Base-by-base conservation (phyloP, 352 stramenopile species). In the Globisporangium polare region DNA sequence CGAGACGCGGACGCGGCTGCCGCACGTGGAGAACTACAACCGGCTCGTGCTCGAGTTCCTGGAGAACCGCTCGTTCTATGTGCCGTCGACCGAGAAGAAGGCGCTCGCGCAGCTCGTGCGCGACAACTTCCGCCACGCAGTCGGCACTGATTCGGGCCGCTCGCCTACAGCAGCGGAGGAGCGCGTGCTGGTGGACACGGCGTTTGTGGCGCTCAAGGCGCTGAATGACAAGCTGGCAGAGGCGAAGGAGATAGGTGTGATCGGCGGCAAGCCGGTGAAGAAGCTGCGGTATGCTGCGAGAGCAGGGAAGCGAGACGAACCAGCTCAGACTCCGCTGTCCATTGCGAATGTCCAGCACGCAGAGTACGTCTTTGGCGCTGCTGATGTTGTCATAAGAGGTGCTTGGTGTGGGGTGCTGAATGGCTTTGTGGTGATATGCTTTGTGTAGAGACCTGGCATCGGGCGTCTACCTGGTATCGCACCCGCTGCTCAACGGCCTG, bases 401-500 rank as follows among this genome's bases (percentile, higher is more conserved):
- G n/a, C 4, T 3, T 56, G n/a, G 15, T 17, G 2, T 17, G 17
- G 5, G 31, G 18, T 41, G 17, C 4, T 35, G 26, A 9, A 0
- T 43, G 12, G 26, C 7, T 41, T 10, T 51, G 27, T 63, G 39
- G 22, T 53, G 20, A n/a, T 18, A 20, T 60, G 18, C 13, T 41
- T 41, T 58, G 8, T 58, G 22, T 46, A 88, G 74, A 51, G 66
- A 68, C 33, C 60, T 53, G n/a, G 63, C 73, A 29, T 71, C 77
- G 9, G 86, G 86, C 5, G 64, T 91, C 29, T 95, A 92, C 53
- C 55, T 95, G 35, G 59, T 95, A 43, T 73, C 86, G 12, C 86
- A 95, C 62, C 86, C 86, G 43, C 68, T 95, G 52, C 54, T 90
- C 12, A 74, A 75, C 58, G 80, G 79, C 10, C 71, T 83, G n/a